These are phyloP conservation scores for Nannochloris sp. DNA, from an alignment of 139 green algal species.

Conservation along the genomic window DNA sequence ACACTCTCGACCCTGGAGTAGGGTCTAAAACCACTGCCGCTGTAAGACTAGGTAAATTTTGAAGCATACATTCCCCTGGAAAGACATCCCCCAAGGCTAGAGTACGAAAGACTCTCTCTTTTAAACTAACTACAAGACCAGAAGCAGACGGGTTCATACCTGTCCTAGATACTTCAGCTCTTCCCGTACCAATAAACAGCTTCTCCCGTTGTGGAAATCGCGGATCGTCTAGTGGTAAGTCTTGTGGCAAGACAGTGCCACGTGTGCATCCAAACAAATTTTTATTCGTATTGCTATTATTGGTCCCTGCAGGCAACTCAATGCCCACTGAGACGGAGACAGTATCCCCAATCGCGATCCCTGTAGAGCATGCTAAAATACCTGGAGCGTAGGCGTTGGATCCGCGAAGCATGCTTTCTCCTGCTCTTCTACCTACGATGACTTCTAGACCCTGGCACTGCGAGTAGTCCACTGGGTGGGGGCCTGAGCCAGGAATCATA, in stretches of 20 bases:
- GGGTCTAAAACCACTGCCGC: conserved; percentile 35
- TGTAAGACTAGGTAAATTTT: conserved; percentile 74
- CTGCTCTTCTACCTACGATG: conserved; percentile 69
- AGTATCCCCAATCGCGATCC: conserved; percentile 53
- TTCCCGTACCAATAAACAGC: conserved; percentile 61
- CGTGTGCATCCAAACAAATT: conserved; percentile 38
- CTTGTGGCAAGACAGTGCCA: conserved; percentile 35
- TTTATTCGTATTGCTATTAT: not conserved
- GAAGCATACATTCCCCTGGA: conserved; percentile 51
- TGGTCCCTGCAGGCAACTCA: conserved; percentile 37
- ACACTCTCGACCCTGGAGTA: conserved; percentile 35
- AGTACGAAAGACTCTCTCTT: conserved; percentile 44
- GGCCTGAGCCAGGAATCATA: conserved; percentile 45
- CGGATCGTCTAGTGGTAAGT: not conserved
- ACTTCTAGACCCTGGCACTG: conserved; percentile 52
- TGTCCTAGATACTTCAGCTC: conserved; percentile 37
- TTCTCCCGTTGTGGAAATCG: conserved; percentile 1
- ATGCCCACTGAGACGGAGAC: conserved; percentile 63
- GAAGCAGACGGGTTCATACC: conserved; percentile 55
- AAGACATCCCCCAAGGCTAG: conserved; percentile 40
- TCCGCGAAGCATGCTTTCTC: conserved; percentile 71
- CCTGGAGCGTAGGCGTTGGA: conserved; percentile 73
- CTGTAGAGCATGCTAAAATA: conserved; percentile 13
- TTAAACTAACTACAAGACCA: conserved; percentile 55
- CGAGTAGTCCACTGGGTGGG: conserved; percentile 40